These are phyloP conservation scores for Gynochthodes officinalis DNA, from an alignment of 257 asterid species.

Conservation along the genomic window DNA sequence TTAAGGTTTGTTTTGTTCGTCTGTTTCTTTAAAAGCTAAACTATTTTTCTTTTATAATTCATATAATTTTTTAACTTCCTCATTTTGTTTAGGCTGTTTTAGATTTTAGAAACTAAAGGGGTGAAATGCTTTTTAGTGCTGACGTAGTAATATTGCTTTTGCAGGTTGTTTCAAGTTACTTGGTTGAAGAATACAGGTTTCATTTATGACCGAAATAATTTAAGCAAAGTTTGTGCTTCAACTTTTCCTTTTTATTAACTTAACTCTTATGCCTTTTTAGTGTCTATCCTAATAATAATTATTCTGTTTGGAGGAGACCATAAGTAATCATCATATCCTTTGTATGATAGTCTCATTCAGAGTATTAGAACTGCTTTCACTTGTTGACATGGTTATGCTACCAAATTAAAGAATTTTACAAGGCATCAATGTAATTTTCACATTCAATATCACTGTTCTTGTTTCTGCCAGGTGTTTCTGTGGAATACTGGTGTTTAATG, in stretches of 20 bases:
- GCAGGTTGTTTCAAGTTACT: slow-evolving; percentile 94
- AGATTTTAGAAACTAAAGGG: neutral
- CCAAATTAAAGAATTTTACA: neutral
- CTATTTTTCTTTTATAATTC: neutral
- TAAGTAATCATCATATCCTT: neutral
- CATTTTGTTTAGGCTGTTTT: neutral
- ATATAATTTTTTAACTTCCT: neutral
- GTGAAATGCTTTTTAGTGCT: slow-evolving; percentile 8
- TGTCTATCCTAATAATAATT: neutral
- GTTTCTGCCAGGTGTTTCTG: neutral
- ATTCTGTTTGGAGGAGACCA: neutral
- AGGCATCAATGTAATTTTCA: neutral
- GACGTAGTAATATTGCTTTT: slow-evolving; percentile 29
- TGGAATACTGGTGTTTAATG: neutral
- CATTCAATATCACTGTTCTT: neutral
- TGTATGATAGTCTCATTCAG: neutral
- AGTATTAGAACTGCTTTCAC: neutral
- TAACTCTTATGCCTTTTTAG: slow-evolving; percentile 2
- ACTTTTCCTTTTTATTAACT: slow-evolving; percentile 23
- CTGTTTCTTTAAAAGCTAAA: neutral
- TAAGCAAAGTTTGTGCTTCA: slow-evolving; percentile 70
- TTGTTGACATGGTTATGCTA: neutral
- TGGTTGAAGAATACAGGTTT: slow-evolving; percentile 85
- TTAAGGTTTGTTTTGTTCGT: neutral
- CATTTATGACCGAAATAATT: slow-evolving; percentile 69